Percentiles rank a stretch among this genome's conserved stretches.
Conservation (phyloP, 352 stramenopile genomes). For the Phytophthora kernoviae region DNA sequence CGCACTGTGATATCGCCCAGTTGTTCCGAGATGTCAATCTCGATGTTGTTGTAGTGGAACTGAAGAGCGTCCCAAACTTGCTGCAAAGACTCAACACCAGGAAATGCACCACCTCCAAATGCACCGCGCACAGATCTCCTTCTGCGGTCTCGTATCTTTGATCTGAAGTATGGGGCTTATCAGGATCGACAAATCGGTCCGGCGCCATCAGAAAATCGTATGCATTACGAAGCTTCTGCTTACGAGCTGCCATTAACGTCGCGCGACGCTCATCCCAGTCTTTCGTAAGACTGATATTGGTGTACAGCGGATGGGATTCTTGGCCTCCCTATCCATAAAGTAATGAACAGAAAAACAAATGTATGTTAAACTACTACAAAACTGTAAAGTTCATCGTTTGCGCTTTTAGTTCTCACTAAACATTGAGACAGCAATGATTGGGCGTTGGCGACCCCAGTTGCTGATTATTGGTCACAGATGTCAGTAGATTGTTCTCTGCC, state of each 20-base stretch:
- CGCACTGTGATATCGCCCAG: conserved; percentile 38
- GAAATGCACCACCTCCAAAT: conserved; percentile 33
- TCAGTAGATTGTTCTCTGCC: conserved; percentile 31
- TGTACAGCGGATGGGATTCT: conserved; percentile 28
- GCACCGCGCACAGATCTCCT: conserved; percentile 27
- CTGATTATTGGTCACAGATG: conserved; percentile 32
- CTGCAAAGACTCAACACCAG: conserved; percentile 24
- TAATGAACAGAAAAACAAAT: conserved; percentile 9
- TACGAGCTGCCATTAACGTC: conserved; percentile 27
- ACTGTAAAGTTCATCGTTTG: too few species aligned
- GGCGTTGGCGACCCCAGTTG: conserved; percentile 37
- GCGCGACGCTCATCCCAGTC: conserved; percentile 33
- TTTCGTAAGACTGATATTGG: conserved; percentile 17
- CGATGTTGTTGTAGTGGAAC: conserved; percentile 43
- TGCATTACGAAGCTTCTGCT: conserved; percentile 26
- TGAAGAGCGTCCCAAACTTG: conserved; percentile 41
- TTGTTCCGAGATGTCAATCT: conserved; percentile 47
- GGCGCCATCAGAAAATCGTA: conserved; percentile 29
- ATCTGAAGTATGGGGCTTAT: conserved; percentile 18
- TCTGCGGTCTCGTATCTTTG: conserved; percentile 21
- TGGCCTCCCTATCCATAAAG: conserved; percentile 14
- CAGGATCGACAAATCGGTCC: conserved; percentile 18
- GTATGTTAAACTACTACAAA: too few species aligned
- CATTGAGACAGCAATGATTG: conserved; percentile 41
- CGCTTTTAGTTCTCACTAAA: conserved; percentile 8